These are phyloP conservation scores for Phycomyces blakesleeanus DNA, from an alignment of 192 early-diverging fungal species.

Conservation along the genomic window DNA sequence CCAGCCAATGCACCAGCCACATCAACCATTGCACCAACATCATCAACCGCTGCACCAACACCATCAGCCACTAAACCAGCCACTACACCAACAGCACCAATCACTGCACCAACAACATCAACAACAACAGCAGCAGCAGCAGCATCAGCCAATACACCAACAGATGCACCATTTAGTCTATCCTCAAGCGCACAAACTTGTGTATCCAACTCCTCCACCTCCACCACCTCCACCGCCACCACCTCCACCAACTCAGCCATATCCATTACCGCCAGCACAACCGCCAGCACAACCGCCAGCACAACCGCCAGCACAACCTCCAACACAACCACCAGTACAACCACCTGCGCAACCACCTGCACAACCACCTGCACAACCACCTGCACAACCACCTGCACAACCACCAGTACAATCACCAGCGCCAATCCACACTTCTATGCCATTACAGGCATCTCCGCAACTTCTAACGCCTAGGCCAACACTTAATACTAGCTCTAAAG, in stretches of 20 bases:
- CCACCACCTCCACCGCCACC: conserved; percentile 5
- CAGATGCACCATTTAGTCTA: neutral
- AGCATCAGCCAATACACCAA: neutral
- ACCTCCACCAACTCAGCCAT: neutral
- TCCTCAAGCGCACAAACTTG: neutral
- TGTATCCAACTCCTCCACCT: neutral
- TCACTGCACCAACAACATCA: neutral
- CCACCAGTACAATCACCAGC: neutral
- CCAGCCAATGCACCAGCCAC: neutral
- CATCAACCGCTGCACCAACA: neutral
- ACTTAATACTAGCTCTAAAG: neutral
- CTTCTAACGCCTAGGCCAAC: neutral
- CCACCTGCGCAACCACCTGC: neutral
- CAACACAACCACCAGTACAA: neutral
- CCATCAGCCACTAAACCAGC: too few species aligned
- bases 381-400: neutral
- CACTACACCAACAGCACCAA: neutral
- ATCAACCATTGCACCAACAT: neutral
- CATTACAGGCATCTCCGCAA: neutral
- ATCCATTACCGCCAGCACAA: neutral
- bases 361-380: too few species aligned
- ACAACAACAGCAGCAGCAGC: neutral
- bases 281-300: neutral
- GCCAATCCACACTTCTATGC: neutral
- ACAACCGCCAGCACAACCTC: neutral